Evolutionary conservation across 805 yeast species (phyloP), one percentile per base, ranked within the genome.

Genomic region (Candida pini): DNA sequence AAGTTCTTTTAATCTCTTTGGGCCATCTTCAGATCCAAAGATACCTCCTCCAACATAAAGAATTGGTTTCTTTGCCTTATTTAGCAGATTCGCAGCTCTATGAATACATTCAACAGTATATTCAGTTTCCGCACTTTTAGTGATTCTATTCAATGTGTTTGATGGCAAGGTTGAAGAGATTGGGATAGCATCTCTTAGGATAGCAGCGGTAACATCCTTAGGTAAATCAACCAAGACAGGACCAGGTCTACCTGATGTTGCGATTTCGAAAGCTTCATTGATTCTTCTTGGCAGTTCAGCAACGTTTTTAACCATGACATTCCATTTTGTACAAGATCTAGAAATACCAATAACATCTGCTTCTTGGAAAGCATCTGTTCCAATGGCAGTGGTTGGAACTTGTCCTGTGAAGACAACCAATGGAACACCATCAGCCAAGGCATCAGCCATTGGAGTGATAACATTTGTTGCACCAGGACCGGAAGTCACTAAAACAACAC

Each of bases 401-500:
- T 92, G 98, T 39, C 98, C 98, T 4, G 96, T 76, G 65, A 92
- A 92, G 14, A 90, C 97, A 47, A 92, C 89, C 69, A 92, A 71
- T 33, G 98, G 98, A 26, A 88, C 87, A 66, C 98, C 98, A 62
- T 92, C 98, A 47, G 92, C 87, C 35, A 90, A 68, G 10, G 97
- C 98, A 60, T 92, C 98, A 39, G 95, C 95, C 84, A 92, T 76
- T 36, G 98, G 96, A n/a, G 98, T 92, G 45, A 92, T 80, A 40
- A 92, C 96, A 56, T 92, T 92, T 36, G 98, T 92, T 32, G 97
- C 98, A 56, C 97, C 98, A 20, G 98, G 98, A 34, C 98, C 98
- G 1, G 96, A 87, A n/a, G 98, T 92, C 34, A 92, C 98, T 52
- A 92, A 69, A 32, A 92, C 97, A 45, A 92, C 95, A 66, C 98